These are phyloP conservation scores for Friedmanniomyces simplex DNA, from an alignment of 495 filamentous ascomycete species.

Conservation along the genomic window DNA sequence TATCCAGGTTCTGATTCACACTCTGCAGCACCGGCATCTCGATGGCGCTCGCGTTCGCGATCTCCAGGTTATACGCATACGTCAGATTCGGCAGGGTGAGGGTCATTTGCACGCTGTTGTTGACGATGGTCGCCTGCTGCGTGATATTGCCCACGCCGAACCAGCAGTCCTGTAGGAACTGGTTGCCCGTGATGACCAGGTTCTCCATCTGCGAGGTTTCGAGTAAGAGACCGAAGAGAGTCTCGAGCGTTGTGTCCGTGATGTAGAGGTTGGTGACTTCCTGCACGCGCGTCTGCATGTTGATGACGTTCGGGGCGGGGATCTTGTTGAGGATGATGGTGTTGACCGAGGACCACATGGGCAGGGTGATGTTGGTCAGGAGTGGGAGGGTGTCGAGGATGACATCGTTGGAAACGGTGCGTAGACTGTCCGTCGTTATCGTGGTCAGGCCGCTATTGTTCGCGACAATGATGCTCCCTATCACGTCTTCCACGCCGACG, in stretches of 20 bases:
- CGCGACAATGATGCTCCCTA: slow-evolving; percentile 1
- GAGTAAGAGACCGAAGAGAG: slow-evolving; percentile 2
- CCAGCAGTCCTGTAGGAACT: slow-evolving; percentile 3
- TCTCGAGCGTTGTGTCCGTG: slow-evolving; percentile 4
- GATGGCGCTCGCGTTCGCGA: neutral
- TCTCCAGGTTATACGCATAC: slow-evolving; percentile 11
- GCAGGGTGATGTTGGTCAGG: slow-evolving; percentile 2
- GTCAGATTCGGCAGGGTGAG: slow-evolving; percentile 7
- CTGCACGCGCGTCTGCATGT: slow-evolving; percentile 4
- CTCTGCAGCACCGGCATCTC: slow-evolving; percentile 1
- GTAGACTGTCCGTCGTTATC: neutral
- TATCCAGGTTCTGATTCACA: neutral
- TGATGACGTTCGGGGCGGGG: neutral
- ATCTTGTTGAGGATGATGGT: slow-evolving; percentile 5
- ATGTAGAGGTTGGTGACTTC: slow-evolving; percentile 8
- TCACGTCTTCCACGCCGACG: neutral
- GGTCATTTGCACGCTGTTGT: slow-evolving; percentile 3
- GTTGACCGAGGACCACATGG: neutral
- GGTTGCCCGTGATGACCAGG: slow-evolving; percentile 4
- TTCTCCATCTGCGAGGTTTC: slow-evolving; percentile 1
- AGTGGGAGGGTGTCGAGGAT: slow-evolving; percentile 4
- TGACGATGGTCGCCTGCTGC: slow-evolving; percentile 3
- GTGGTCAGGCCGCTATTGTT: slow-evolving; percentile 3
- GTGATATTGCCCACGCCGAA: slow-evolving; percentile 9
- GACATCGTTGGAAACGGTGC: neutral